Conservation (phyloP, 768 basidiomycete genomes). For the Rhizopogon vinicolor region DNA sequence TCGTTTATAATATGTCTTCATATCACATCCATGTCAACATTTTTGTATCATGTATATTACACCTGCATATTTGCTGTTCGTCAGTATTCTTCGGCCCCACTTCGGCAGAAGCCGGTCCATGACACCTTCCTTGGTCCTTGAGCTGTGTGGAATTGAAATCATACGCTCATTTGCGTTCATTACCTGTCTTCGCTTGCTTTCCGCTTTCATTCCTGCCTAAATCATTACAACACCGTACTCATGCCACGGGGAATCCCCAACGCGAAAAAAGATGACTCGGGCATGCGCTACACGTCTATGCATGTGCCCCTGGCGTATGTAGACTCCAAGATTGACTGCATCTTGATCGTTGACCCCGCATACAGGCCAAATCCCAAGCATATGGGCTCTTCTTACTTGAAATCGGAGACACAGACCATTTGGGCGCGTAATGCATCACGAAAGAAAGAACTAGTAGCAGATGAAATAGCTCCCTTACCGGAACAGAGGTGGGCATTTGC, state of each 20-base stretch:
- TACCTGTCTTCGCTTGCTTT: not conserved
- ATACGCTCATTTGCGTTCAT: not conserved
- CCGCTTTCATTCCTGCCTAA: not conserved
- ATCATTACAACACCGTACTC: not conserved
- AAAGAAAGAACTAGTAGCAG: slow-evolving; percentile 41
- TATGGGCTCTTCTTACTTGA: slow-evolving; percentile 71
- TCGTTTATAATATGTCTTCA: slow-evolving; percentile 7
- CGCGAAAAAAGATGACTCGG: slow-evolving; percentile 75
- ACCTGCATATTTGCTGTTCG: not conserved
- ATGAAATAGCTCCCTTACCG: slow-evolving; percentile 32
- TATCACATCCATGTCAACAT: slow-evolving; percentile 12
- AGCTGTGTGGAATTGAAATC: too few species aligned
- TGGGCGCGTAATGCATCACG: slow-evolving; percentile 66
- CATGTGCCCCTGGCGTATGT: slow-evolving; percentile 71
- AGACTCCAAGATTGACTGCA: slow-evolving; percentile 4
- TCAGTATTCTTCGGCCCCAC: too few species aligned
- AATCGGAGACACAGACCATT: slow-evolving; percentile 66
- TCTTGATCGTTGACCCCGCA: slow-evolving; percentile 6
- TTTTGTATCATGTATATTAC: slow-evolving; percentile 16
- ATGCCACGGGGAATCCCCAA: slow-evolving; percentile 87
- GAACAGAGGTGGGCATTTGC: slow-evolving; percentile 42
- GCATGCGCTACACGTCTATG: slow-evolving; percentile 78
- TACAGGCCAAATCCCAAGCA: slow-evolving; percentile 77
- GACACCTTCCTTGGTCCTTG: too few species aligned
- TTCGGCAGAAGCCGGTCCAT: not conserved